phyloP scores from a whole-genome alignment of 2,329 filamentous ascomycete species.

The Paramyrothecium sp. region DNA sequence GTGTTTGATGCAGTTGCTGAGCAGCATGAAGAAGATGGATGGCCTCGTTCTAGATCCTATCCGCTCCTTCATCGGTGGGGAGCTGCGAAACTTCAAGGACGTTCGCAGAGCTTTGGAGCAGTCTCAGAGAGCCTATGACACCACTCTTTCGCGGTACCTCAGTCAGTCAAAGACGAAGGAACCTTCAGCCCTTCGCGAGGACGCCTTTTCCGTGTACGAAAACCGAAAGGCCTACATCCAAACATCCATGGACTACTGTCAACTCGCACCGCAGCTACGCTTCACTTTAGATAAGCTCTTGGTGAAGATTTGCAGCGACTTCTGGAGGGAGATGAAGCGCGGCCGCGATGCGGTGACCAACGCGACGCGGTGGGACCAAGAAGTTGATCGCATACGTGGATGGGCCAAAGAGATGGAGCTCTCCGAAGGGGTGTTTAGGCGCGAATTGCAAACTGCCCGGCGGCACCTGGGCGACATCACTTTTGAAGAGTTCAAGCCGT shows the following conservation, averaged over 20 bases:
- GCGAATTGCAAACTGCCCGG: constrained; percentile 76
- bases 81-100: constrained; percentile 86
- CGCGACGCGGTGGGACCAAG: constrained; percentile 67
- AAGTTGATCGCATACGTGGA: constrained; percentile 88
- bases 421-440: constrained; percentile 78
- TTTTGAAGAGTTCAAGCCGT: constrained; percentile 70
- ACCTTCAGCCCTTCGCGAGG: constrained; percentile 83
- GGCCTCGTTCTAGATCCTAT: constrained; percentile 78
- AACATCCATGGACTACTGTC: constrained; percentile 89
- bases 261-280: constrained; percentile 81
- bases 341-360: constrained; percentile 64
- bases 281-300: constrained; percentile 82
- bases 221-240: constrained; percentile 87
- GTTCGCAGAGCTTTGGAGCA: constrained; percentile 72
- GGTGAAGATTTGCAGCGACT: constrained; percentile 78
- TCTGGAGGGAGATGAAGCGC: constrained; percentile 82
- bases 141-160: constrained; percentile 76
- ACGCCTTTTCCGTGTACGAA: constrained; percentile 94
- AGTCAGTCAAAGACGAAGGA: constrained; percentile 91
- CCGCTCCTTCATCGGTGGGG: constrained; percentile 71
- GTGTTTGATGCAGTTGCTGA: constrained; percentile 78
- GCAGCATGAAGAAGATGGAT: constrained; percentile 76
- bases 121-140: constrained; percentile 82
- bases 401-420: constrained; percentile 95
- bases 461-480: constrained; percentile 80